A percentile compares a stretch with the other conserved stretches of the same genome.
Conservation (phyloP, 1,139 yeast genomes). For the Pichia inconspicua region DNA sequence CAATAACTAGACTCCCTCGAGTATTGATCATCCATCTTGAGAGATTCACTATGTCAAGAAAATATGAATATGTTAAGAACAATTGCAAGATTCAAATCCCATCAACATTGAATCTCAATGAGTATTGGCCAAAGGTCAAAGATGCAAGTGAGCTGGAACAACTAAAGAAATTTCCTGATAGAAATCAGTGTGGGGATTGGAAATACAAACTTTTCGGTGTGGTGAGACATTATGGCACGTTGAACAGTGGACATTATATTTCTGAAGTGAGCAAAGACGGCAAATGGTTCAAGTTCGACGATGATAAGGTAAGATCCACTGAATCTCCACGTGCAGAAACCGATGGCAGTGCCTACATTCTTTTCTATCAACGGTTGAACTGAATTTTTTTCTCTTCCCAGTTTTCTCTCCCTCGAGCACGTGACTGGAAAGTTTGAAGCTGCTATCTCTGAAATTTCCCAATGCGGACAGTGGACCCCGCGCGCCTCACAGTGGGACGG, state of each 20-base stretch:
- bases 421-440: neutral
- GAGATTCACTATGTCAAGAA: slow-evolving; percentile 39
- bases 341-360: slow-evolving; percentile 59
- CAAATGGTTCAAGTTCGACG: slow-evolving; percentile 70
- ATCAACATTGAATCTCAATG: slow-evolving; percentile 53
- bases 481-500: neutral
- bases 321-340: slow-evolving; percentile 22
- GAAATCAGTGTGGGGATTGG: slow-evolving; percentile 67
- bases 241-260: slow-evolving; percentile 71
- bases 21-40: slow-evolving; percentile 64
- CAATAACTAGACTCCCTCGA: slow-evolving; percentile 57
- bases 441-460: slow-evolving; percentile 7
- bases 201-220: slow-evolving; percentile 52
- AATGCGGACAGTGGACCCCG: neutral
- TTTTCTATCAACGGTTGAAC: slow-evolving; percentile 48
- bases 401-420: neutral
- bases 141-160: slow-evolving; percentile 37
- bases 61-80: slow-evolving; percentile 12
- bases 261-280: slow-evolving; percentile 48
- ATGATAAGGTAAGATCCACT: slow-evolving; percentile 51
- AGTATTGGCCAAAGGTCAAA: slow-evolving; percentile 64
- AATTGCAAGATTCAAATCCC: slow-evolving; percentile 8
- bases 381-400: neutral
- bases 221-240: slow-evolving; percentile 63
- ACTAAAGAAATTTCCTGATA: slow-evolving; percentile 47